These are phyloP conservation scores for Rhamnella rubrinervis DNA, from an alignment of 331 rosid genomes.

Conservation along the genomic window DNA sequence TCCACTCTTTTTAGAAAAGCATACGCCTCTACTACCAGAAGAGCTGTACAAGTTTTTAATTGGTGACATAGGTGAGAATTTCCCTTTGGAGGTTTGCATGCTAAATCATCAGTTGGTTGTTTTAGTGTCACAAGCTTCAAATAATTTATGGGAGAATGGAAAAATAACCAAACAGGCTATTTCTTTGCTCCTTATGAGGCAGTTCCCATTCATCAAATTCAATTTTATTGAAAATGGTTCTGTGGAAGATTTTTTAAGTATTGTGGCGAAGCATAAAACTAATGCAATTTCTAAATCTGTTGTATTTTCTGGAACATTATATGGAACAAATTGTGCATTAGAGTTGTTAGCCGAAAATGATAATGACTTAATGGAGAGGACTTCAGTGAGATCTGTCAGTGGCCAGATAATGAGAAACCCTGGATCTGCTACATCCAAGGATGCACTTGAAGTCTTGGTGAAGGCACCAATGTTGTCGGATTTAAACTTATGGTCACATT, in stretches of 20 bases:
- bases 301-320: constrained; percentile 64
- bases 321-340: constrained; percentile 32
- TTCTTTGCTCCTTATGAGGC: constrained; percentile 58
- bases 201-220: constrained; percentile 69
- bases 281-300: constrained; percentile 56
- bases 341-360: constrained; percentile 43
- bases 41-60: constrained; percentile 46
- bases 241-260: constrained; percentile 52
- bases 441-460: constrained; percentile 63
- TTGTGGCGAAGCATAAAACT: constrained; percentile 43
- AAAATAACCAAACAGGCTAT: constrained; percentile 52
- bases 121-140: constrained; percentile 72
- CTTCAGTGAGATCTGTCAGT: constrained; percentile 26
- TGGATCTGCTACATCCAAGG: constrained; percentile 47
- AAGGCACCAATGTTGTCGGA: constrained; percentile 82
- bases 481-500: constrained; percentile 87
- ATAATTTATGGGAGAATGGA: constrained; percentile 58
- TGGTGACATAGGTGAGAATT: constrained; percentile 40
- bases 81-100: constrained; percentile 57
- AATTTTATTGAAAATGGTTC: constrained; percentile 51
- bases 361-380: constrained; percentile 31
- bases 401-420: constrained; percentile 30
- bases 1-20: constrained; percentile 56
- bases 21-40: constrained; percentile 54
- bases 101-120: constrained; percentile 59